Base-by-base conservation (phyloP, 768 basidiomycete species). In the Lyophyllum atratum region DNA sequence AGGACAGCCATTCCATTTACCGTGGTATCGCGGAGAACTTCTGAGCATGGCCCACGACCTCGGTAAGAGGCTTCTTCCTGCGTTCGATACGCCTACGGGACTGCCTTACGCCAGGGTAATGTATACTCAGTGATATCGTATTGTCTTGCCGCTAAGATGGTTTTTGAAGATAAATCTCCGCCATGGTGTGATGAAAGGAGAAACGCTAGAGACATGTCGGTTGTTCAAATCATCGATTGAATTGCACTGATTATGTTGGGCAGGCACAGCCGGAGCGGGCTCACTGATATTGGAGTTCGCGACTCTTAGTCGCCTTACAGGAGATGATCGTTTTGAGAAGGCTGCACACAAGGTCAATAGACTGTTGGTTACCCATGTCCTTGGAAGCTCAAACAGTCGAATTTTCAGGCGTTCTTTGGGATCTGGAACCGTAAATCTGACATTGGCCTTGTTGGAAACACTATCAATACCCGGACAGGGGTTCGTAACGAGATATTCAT, bases 261-360 rank as follows among this genome's bases (percentile, higher is more conserved):
- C 62, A 95, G 93, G 93, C 72, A 86, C 92, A 31, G 93, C 95
- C 33, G 96, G 93, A 44, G 95, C 94, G 37, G 94, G 94, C 14
- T 95, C 94, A 26, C 76, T 99, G 53, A 86, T 98, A 31, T 76
- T 99, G 22, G 97, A 99, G 70, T 98, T 98, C 67, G 92, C 87
- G n/a, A 90, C 92, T 15, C 76, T 99, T 24, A 93, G 92, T 66
- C 86, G 95, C 29, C 79, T 99, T 37, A 96, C 95, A 31, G 90
- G 92, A 6, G 94, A 97, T 66, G 82, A 87, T 21, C 83, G 88
- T 17, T 99, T 94, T 66, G 97, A 98, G 73, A 87, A 86, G 63
- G 93, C 83, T 0, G 97, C 96, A 1, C 81, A 89, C 62, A 89
- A 86, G 60, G 78, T 78, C 50, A 31, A 52, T 34, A 24, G 14